Evolutionary conservation across 257 asterid species (phyloP), one percentile per base, ranked within the genome.

Genomic region (Ilex aquifolium): DNA sequence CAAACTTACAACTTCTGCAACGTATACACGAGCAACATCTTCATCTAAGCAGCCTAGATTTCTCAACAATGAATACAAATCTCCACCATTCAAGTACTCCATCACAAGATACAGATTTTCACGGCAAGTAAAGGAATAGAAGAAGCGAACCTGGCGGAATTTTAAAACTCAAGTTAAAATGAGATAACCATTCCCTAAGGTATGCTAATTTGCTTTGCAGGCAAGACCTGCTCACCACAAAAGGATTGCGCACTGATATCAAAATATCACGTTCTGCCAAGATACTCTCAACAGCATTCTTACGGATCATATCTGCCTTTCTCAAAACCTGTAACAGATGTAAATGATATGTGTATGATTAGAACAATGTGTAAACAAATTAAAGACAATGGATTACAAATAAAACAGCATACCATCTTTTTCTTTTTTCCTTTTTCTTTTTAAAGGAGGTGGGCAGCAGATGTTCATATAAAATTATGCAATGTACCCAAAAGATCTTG

Each of bases 1-100:
- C 10, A 59, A 64, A 85, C 99, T 84, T 83, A 90, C 99, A 67
- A 93, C 97, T 93, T 93, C 99, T 46, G 99, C 99, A 14, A 93
- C 81, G 76, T 93, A 93, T 55, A 93, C 90, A 53, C 96, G 97
- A 67, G 96, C 86, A 63, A 93, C 96, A 67, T 90, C 99, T 84
- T 93, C 99, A 65, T 93, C 97, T 65, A 93, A 79, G 85, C 99
- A 93, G 61, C 99, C 95, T 32, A 93, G 86, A 83, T 93, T 93
- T 73, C 99, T 87, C 82, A 93, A 80, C 59, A 93, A 77, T 15
- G 99, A 93, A 75, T 93, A 93, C 53, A 93, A 88, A 86, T 93
- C 99, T 71, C 99, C 99, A 17, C 99, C 99, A 70, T 93, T 93
- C 83, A 93, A 77, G 79, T 93, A 93, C 85, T 93, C 99, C 99